Conservation (phyloP, 2,329 filamentous ascomycete species). For the Clarireedia hainanense region DNA sequence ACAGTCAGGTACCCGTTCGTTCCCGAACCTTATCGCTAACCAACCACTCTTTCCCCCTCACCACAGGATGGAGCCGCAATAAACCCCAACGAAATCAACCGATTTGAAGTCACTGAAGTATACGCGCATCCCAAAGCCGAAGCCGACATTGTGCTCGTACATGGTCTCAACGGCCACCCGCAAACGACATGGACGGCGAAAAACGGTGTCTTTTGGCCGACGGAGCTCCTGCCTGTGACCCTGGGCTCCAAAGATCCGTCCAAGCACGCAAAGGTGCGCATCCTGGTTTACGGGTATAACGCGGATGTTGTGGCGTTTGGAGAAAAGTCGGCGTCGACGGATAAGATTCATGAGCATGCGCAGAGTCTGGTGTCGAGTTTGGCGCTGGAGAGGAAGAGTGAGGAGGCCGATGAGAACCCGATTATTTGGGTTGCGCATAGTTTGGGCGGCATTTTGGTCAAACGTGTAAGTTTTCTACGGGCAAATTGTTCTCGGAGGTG, state of each 20-base stretch:
- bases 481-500: slow-evolving; percentile 38
- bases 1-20: not conserved
- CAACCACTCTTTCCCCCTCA: not conserved
- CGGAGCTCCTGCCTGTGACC: slow-evolving; percentile 51
- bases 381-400: slow-evolving; percentile 52
- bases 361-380: slow-evolving; percentile 59
- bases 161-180: slow-evolving; percentile 61
- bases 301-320: slow-evolving; percentile 49
- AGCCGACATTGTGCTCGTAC: slow-evolving; percentile 61
- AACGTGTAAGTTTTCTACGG: slow-evolving; percentile 34
- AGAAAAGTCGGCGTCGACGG: slow-evolving; percentile 41
- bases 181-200: slow-evolving; percentile 53
- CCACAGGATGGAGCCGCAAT: slow-evolving; percentile 39
- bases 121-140: slow-evolving; percentile 51
- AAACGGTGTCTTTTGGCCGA: slow-evolving; percentile 58
- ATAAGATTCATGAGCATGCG: slow-evolving; percentile 63
- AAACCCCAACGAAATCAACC: slow-evolving; percentile 37
- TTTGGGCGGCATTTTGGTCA: slow-evolving; percentile 64
- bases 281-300: slow-evolving; percentile 69
- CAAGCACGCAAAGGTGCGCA: slow-evolving; percentile 46
- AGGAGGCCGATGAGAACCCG: slow-evolving; percentile 50
- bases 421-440: slow-evolving; percentile 74
- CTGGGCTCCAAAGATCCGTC: not conserved
- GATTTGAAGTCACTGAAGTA: slow-evolving; percentile 52
- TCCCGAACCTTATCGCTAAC: not conserved